phyloP scores from a whole-genome alignment of 106 monocot genomes.

The Platanthera zijinensis region DNA sequence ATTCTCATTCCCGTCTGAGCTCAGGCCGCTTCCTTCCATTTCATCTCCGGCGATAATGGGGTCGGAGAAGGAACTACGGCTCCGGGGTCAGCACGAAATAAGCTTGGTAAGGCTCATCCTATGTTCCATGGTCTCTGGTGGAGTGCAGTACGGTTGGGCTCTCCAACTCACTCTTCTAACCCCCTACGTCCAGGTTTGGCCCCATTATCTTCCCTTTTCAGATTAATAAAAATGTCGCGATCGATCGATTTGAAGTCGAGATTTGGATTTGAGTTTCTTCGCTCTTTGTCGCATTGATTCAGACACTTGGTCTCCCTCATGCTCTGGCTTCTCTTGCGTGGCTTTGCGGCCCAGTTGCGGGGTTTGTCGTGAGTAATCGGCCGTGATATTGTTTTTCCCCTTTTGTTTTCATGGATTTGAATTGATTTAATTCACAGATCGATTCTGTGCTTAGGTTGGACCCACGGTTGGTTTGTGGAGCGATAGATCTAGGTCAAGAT shows the following conservation, averaged over 20 bases:
- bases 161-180: conserved; percentile 46
- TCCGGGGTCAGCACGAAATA: neutral
- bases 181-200: conserved; percentile 34
- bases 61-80: neutral
- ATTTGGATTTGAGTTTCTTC: too few relatives aligned
- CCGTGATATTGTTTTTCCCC: neutral
- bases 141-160: conserved; percentile 53
- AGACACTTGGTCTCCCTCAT: conserved; percentile 64
- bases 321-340: conserved; percentile 52
- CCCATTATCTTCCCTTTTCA: too few relatives aligned
- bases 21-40: too few relatives aligned
- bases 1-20: too few relatives aligned
- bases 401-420: neutral
- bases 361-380: conserved; percentile 40
- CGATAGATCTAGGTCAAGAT: conserved; percentile 49
- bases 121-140: conserved; percentile 33
- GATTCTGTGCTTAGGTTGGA: conserved; percentile 38
- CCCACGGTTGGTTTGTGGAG: conserved; percentile 58
- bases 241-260: too few relatives aligned
- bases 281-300: neutral
- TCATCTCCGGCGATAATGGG: too few relatives aligned
- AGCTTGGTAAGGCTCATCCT: conserved; percentile 28
- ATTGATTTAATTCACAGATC: neutral
- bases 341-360: conserved; percentile 65
- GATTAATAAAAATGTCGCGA: too few relatives aligned